Conservation (phyloP, 371 early-diverging fungal species). For the Mortierella sp. region DNA sequence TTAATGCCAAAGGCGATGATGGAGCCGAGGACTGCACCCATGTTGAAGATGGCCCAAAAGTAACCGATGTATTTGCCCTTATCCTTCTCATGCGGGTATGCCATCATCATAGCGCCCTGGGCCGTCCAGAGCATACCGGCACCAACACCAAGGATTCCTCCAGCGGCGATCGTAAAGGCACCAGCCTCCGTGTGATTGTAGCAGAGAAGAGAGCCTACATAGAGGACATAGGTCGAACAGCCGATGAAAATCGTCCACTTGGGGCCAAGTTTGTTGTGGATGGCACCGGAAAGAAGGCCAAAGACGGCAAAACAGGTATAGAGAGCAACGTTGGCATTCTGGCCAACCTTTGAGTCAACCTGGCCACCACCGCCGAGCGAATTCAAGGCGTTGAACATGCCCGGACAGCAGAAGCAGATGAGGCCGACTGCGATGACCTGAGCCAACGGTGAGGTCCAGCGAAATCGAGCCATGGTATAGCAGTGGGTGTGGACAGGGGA, state of each 20-base stretch:
- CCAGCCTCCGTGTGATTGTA: slow-evolving; percentile 56
- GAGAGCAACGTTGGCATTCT: slow-evolving; percentile 78
- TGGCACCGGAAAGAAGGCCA: slow-evolving; percentile 66
- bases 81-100: slow-evolving; percentile 77
- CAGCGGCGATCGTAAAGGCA: slow-evolving; percentile 63
- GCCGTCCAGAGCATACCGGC: slow-evolving; percentile 73
- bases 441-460: slow-evolving; percentile 66
- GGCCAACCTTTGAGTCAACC: slow-evolving; percentile 64
- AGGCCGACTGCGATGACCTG: slow-evolving; percentile 76
- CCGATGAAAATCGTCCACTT: slow-evolving; percentile 58
- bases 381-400: slow-evolving; percentile 83
- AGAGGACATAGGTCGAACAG: slow-evolving; percentile 60
- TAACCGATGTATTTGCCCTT: slow-evolving; percentile 79
- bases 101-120: slow-evolving; percentile 82
- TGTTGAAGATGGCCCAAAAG: slow-evolving; percentile 84
- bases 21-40: slow-evolving; percentile 67
- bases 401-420: slow-evolving; percentile 76
- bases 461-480: slow-evolving; percentile 40
- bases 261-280: slow-evolving; percentile 64
- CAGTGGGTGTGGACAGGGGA: background rate
- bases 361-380: slow-evolving; percentile 74
- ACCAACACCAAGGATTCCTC: slow-evolving; percentile 70
- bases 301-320: slow-evolving; percentile 76
- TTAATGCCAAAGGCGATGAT: slow-evolving; percentile 73
- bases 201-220: slow-evolving; percentile 60